Conservation (phyloP, 306 rosid species). For the Lathyrus sativus region DNA sequence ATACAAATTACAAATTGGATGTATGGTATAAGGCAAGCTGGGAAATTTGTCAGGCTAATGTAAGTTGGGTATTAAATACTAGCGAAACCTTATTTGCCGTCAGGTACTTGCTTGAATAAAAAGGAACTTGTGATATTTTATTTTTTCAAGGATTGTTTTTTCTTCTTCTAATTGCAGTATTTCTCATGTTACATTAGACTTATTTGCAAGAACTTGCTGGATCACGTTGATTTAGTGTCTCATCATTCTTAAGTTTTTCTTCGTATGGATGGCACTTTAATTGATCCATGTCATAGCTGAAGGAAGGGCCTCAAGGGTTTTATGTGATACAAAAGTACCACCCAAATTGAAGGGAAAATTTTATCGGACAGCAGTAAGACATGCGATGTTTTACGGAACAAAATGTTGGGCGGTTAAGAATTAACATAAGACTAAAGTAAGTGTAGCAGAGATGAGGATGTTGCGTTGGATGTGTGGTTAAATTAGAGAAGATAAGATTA, state of each 20-base stretch:
- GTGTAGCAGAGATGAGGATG: too few species aligned
- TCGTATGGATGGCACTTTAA: slow-evolving; percentile 1
- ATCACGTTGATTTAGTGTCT: slow-evolving; percentile 1
- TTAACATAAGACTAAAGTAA: too few species aligned
- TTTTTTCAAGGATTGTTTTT: not conserved
- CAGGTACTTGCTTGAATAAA: not conserved
- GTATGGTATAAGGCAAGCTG: not conserved
- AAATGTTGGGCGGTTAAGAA: too few species aligned
- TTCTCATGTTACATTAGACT: slow-evolving; percentile 18
- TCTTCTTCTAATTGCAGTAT: not conserved
- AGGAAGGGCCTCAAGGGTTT: too few species aligned
- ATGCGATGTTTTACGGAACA: too few species aligned
- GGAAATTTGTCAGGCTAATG: not conserved
- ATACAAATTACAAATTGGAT: slow-evolving; percentile 4
- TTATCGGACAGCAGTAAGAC: too few species aligned
- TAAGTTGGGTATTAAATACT: slow-evolving; percentile 10
- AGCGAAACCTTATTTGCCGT: slow-evolving; percentile 11
- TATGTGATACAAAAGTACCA: too few species aligned
- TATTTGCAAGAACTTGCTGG: not conserved
- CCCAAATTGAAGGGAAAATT: too few species aligned
- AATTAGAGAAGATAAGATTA: too few species aligned
- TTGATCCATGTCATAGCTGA: too few species aligned
- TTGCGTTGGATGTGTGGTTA: too few species aligned
- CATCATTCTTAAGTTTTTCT: not conserved
- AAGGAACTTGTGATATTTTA: slow-evolving; percentile 14